Base-by-base conservation (phyloP, 2,329 filamentous ascomycete genomes). In the Pseudocercospora ulei region DNA sequence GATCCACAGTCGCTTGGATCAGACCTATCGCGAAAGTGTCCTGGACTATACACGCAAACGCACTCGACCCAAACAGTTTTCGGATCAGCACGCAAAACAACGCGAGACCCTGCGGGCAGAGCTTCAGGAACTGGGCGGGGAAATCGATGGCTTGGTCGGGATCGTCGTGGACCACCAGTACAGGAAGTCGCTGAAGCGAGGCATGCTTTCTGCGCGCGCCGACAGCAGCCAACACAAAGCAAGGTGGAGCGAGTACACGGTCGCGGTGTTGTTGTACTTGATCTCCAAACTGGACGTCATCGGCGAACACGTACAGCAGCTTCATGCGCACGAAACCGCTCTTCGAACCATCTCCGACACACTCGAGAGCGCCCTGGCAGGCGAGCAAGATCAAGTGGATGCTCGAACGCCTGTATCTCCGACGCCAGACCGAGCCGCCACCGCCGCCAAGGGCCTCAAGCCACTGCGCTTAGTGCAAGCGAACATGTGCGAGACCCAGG, bases 121-220 rank as follows among this genome's bases (percentile, higher is more conserved):
- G 52, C 65, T 84, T 1, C 76, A 82, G 48, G 80, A 77, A 3
- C 64, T 84, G 2, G 78, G 80, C 49, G 65, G 76, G 0, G 80
- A 84, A 54, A 76, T 84, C 25, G 63, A 79, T 0, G 74, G 78
- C 0, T 75, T 84, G 1, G 73, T 78, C 4, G 74, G 80, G 46
- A 83, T 84, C 74, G 75, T 78, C 0, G 68, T 78, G 1, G 76
- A 82, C 48, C 73, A 80, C 50, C 75, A 81, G 53, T 71, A 78
- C 48, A 65, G 80, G 3, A 70, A 75, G 43, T 78, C 79, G 0
- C 73, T 78, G 1, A 60, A 74, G 4, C 57, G 62, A 7, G 52
- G 55, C 14, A 57, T 63, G 38, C 49, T 61, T 13, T 53, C 59
- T 6, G 58, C 57, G 14, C 57, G 62, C 17, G 51, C 54, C 18